These are phyloP conservation scores for Austropuccinia psidii DNA, from an alignment of 1,284 basidiomycete genomes.

Conservation along the genomic window DNA sequence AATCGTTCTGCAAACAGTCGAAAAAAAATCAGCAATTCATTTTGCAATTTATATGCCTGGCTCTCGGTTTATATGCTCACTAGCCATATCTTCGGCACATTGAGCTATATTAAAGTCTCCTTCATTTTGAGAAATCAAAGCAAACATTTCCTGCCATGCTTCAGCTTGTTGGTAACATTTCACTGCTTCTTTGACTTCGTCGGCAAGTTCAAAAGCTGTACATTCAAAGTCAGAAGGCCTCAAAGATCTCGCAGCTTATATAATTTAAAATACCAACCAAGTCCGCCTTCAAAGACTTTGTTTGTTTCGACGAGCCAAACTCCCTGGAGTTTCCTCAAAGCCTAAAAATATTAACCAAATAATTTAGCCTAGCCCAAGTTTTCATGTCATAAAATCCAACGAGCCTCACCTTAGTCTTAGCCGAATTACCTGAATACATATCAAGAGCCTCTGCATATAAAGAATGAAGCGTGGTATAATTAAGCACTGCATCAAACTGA, in stretches of 20 bases:
- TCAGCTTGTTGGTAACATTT: slow-evolving; percentile 74
- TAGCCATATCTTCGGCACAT: neutral
- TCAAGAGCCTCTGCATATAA: slow-evolving; percentile 66
- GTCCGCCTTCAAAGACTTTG: slow-evolving; percentile 73
- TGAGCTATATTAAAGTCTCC: slow-evolving; percentile 50
- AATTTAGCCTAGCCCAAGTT: no score
- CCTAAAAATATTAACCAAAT: slow-evolving; percentile 2
- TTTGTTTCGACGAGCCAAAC: slow-evolving; percentile 57
- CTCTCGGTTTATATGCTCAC: slow-evolving; percentile 69
- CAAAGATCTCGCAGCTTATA: neutral
- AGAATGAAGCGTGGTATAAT: slow-evolving; percentile 70
- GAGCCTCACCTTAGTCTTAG: slow-evolving; percentile 56
- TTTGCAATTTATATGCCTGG: slow-evolving; percentile 43
- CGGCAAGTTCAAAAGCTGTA: slow-evolving; percentile 65
- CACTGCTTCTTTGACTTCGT: slow-evolving; percentile 63
- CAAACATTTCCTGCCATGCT: slow-evolving; percentile 82
- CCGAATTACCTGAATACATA: slow-evolving; percentile 62
- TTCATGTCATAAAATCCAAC: neutral
- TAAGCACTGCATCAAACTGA: slow-evolving; percentile 68
- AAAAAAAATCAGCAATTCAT: neutral
- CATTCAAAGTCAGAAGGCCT: slow-evolving; percentile 1
- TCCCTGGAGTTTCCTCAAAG: slow-evolving; percentile 13
- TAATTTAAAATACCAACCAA: slow-evolving; percentile 52
- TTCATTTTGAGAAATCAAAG: slow-evolving; percentile 56
- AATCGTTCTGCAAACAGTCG: slow-evolving; percentile 69